A percentile compares a stretch with the other conserved stretches of the same genome.
Conservation (phyloP, 2,329 filamentous ascomycete genomes). For the Penicillium vulpinum region DNA sequence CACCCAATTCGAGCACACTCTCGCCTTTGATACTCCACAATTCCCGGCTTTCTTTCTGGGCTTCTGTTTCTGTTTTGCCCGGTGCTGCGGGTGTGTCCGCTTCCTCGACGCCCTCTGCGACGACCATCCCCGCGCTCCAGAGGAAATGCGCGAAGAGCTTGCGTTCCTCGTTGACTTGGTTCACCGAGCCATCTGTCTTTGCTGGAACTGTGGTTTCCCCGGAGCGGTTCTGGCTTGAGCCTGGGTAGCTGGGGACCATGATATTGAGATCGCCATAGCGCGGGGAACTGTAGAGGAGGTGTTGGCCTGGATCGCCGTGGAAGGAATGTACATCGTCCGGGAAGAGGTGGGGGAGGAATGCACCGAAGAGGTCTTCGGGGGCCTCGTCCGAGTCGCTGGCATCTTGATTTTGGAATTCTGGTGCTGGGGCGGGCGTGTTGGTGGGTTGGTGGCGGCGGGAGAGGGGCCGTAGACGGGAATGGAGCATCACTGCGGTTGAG, state of each 20-base stretch:
- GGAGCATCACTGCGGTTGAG: slow-evolving; percentile 25
- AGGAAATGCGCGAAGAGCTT: slow-evolving; percentile 60
- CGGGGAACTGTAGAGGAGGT: slow-evolving; percentile 52
- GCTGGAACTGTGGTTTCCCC: slow-evolving; percentile 18
- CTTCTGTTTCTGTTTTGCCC: slow-evolving; percentile 11
- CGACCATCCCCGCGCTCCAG: slow-evolving; percentile 56
- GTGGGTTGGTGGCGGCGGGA: slow-evolving; percentile 23
- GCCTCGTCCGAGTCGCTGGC: slow-evolving; percentile 26
- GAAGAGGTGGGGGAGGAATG: slow-evolving; percentile 56
- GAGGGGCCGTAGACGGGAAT: slow-evolving; percentile 33
- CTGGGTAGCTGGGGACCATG: slow-evolving; percentile 45
- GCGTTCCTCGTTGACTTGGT: slow-evolving; percentile 47
- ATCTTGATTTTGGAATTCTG: slow-evolving; percentile 21
- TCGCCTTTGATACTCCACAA: slow-evolving; percentile 51
- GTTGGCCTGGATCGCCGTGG: slow-evolving; percentile 55
- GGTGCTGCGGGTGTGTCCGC: slow-evolving; percentile 22
- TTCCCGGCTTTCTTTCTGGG: slow-evolving; percentile 11
- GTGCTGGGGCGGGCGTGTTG: slow-evolving; percentile 10
- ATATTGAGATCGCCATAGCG: slow-evolving; percentile 44
- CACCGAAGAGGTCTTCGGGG: slow-evolving; percentile 55
- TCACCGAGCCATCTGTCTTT: slow-evolving; percentile 10
- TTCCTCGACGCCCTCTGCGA: slow-evolving; percentile 44
- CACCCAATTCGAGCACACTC: slow-evolving; percentile 59
- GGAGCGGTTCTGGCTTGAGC: slow-evolving; percentile 30
- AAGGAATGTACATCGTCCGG: slow-evolving; percentile 56